A percentile compares a stretch with the other conserved stretches of the same genome.
phyloP scores from a whole-genome alignment of 192 early-diverging fungal genomes.

The Diversispora epigaea region DNA sequence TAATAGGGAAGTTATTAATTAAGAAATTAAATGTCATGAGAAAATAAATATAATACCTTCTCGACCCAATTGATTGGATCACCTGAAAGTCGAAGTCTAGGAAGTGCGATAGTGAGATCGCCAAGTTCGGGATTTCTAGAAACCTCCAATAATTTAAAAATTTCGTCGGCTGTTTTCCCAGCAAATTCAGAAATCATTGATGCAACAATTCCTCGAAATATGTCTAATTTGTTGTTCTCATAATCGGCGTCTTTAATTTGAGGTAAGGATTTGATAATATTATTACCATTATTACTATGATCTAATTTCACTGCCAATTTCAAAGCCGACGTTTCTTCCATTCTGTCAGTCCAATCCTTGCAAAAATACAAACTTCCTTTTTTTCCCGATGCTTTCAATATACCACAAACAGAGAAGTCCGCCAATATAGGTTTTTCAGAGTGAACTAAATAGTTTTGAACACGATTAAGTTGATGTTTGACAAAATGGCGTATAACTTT shows the following conservation, averaged over 20 bases:
- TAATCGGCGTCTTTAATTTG: slow-evolving; percentile 48
- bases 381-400: no score
- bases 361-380: no score
- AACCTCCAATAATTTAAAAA: slow-evolving; percentile 59
- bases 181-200: slow-evolving; percentile 56
- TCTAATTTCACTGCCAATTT: no score
- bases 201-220: slow-evolving; percentile 66
- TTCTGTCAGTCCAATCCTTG: no score
- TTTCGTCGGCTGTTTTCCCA: slow-evolving; percentile 40
- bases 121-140: slow-evolving; percentile 62
- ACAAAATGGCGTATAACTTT: no score
- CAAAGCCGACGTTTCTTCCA: no score
- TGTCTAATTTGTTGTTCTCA: slow-evolving; percentile 54
- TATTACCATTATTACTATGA: no score
- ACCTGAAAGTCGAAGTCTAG: slow-evolving; percentile 66
- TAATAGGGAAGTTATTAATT: neutral
- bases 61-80: slow-evolving; percentile 66
- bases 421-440: no score
- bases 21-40: neutral
- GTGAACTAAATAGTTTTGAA: no score
- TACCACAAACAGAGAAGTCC: no score
- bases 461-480: no score
- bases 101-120: slow-evolving; percentile 70
- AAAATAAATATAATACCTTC: neutral
- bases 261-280: neutral